These are phyloP conservation scores for Cochlearia excelsa DNA, from an alignment of 345 rosid species.

Conservation along the genomic window DNA sequence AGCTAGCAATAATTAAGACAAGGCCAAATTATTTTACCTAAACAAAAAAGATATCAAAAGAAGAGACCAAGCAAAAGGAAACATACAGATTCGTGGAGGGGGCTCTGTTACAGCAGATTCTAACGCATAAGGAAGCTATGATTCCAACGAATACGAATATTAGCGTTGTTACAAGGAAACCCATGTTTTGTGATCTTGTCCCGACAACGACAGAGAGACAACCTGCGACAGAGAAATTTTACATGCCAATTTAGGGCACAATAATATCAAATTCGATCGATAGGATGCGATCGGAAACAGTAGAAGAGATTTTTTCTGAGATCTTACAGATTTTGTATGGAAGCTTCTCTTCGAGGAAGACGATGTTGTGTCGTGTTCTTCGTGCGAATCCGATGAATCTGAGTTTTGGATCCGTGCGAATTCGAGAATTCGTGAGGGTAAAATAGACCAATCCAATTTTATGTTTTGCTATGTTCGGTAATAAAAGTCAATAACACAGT, in stretches of 20 bases:
- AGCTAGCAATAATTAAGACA: too few species aligned
- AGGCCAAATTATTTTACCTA: too few species aligned
- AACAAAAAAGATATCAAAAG: too few species aligned
- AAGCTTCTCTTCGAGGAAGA: background rate
- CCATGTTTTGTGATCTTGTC: constrained; percentile 53
- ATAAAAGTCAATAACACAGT: too few species aligned
- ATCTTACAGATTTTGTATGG: too few species aligned
- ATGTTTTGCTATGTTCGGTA: too few species aligned
- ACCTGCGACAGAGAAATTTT: too few species aligned
- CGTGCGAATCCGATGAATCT: constrained; percentile 32
- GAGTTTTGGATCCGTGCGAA: constrained; percentile 16
- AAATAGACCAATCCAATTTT: constrained; percentile 21
- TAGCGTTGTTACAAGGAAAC: constrained; percentile 78
- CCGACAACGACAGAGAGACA: too few species aligned
- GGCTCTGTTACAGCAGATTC: constrained; percentile 90
- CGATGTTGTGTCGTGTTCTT: constrained; percentile 12
- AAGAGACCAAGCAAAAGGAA: constrained; percentile 1
- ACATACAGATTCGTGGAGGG: constrained; percentile 88
- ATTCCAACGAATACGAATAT: constrained; percentile 78
- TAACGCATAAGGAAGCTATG: constrained; percentile 68
- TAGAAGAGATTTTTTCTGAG: too few species aligned
- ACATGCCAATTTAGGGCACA: too few species aligned
- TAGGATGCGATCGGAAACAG: too few species aligned
- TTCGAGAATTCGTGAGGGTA: constrained; percentile 10
- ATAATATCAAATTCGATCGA: too few species aligned